phyloP scores from a whole-genome alignment of 176 grass and related monocot genomes.

The Hyparrhenia diplandra region DNA sequence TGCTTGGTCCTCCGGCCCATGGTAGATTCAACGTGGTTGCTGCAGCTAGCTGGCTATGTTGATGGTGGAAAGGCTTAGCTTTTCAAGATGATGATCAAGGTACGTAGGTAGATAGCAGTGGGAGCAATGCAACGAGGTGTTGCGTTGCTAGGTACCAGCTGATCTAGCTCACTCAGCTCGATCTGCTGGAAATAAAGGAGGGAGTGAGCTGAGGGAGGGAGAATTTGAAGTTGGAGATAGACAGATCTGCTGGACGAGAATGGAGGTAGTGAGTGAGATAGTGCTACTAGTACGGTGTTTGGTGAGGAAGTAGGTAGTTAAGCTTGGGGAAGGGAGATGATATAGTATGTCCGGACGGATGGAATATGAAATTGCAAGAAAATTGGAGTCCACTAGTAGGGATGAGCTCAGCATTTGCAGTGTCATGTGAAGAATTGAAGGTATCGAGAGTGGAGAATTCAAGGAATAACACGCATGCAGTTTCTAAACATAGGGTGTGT shows the following conservation, averaged over 20 bases:
- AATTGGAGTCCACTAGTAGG: neutral
- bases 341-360: neutral
- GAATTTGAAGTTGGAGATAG: neutral
- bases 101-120: too few relatives aligned
- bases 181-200: too few relatives aligned
- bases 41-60: neutral
- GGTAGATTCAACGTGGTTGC: neutral
- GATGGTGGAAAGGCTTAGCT: neutral
- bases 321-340: constrained; percentile 16
- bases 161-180: too few relatives aligned
- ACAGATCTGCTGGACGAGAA: neutral
- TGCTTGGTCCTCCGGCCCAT: constrained; percentile 33
- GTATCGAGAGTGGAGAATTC: too few relatives aligned
- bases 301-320: constrained; percentile 29
- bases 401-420: neutral
- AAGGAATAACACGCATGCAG: neutral
- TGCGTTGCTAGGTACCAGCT: neutral
- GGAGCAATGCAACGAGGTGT: too few relatives aligned
- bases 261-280: neutral
- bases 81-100: neutral
- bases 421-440: neutral
- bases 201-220: too few relatives aligned
- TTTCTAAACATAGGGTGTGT: too few relatives aligned
- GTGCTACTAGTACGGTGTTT: neutral
- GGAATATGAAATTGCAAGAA: neutral